Percentiles rank a stretch among this genome's conserved stretches.
These are phyloP conservation scores for Chlorella vulgaris DNA, from an alignment of 139 green algal genomes.

Conservation along the genomic window DNA sequence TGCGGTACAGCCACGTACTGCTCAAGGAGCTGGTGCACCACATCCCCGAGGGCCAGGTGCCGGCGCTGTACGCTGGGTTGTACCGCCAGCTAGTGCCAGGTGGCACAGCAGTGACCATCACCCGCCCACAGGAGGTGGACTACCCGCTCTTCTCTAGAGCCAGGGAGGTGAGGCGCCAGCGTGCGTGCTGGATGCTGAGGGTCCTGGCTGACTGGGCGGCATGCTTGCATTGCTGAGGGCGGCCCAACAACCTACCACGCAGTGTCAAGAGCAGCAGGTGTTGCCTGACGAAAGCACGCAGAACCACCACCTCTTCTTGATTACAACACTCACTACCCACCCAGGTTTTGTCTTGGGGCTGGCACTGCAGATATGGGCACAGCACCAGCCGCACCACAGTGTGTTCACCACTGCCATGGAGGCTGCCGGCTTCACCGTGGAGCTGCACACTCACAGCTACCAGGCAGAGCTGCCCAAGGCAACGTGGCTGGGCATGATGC, in stretches of 20 bases:
- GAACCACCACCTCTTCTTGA: no score
- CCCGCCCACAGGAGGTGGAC: conserved; percentile 31
- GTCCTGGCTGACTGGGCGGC: no score
- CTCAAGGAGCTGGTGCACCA: conserved; percentile 39
- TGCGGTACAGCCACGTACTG: conserved; percentile 30
- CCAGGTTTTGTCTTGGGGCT: background rate
- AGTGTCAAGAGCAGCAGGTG: no score
- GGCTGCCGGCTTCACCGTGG: conserved; percentile 9
- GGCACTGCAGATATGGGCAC: conserved; percentile 22
- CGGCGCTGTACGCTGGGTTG: conserved; percentile 1
- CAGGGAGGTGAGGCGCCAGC: background rate
- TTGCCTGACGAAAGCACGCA: no score
- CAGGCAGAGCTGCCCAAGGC: conserved; percentile 13
- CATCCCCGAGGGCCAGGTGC: conserved; percentile 3
- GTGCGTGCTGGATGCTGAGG: no score
- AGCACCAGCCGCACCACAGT: conserved; percentile 24
- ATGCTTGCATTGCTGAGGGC: no score
- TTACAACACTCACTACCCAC: no score
- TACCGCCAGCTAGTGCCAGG: conserved; percentile 11
- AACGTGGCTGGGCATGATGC: conserved; percentile 33
- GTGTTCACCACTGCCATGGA: conserved; percentile 15
- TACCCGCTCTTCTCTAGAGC: conserved; percentile 26
- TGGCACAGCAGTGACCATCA: conserved; percentile 21
- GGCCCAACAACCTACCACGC: no score
- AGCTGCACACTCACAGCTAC: conserved; percentile 24